Evolutionary conservation across 306 rosid species (phyloP).

Genomic region (Gastrolobium villosum): DNA sequence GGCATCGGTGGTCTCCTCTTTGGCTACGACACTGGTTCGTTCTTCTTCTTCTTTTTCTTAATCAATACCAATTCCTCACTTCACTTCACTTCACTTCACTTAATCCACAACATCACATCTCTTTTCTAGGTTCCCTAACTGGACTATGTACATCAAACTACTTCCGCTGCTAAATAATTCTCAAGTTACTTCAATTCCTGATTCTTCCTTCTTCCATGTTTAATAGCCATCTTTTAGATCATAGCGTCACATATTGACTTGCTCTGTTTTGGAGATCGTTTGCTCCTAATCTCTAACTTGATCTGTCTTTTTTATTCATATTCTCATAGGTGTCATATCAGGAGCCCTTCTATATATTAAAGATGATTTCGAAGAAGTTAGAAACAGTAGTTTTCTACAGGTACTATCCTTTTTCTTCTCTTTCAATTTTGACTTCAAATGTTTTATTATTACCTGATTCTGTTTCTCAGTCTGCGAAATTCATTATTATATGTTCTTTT

Average conservation of each 20-base stretch:
- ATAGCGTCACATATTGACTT: too few relatives aligned
- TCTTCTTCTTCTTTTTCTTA: too few relatives aligned
- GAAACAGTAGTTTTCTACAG: constrained; percentile 54
- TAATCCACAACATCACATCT: too few relatives aligned
- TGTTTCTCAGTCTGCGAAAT: too few relatives aligned
- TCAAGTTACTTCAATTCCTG: background rate
- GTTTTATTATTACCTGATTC: background rate
- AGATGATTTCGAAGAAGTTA: constrained; percentile 56
- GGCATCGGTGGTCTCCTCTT: constrained; percentile 65
- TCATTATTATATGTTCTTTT: background rate
- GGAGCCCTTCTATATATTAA: constrained; percentile 64
- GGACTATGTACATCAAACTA: too few relatives aligned
- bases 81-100: too few relatives aligned
- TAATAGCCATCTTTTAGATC: background rate
- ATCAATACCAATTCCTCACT: background rate
- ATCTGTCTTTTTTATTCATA: background rate
- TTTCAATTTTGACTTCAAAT: constrained; percentile 1
- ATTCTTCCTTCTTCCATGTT: constrained; percentile 3
- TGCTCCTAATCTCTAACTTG: background rate
- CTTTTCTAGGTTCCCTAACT: too few relatives aligned
- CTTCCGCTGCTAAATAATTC: too few relatives aligned
- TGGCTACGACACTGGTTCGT: constrained; percentile 59
- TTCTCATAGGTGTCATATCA: constrained; percentile 55
- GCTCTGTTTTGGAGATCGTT: background rate
- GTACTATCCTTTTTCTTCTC: constrained; percentile 5